Evolutionary conservation across 2,329 filamentous ascomycete species (phyloP).

Genomic region (Camillea tinctor): DNA sequence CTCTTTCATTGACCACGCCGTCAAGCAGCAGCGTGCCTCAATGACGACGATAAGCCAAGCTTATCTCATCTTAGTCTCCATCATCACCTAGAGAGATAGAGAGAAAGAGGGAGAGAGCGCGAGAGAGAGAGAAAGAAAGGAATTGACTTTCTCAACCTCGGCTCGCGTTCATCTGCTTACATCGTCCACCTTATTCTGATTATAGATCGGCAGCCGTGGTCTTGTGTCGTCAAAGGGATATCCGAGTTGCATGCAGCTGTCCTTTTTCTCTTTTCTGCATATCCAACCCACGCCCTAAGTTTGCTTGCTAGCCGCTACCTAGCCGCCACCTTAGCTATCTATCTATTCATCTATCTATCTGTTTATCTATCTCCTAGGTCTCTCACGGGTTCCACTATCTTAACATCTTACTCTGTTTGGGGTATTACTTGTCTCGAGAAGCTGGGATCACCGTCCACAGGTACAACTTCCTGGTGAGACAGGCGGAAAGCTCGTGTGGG

Average conservation of each 20-base stretch:
- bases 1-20: constrained; percentile 4
- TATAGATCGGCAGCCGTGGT: neutral
- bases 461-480: constrained; percentile 5
- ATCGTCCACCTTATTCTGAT: neutral
- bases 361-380: neutral
- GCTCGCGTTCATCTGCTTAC: neutral
- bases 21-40: constrained; percentile 30
- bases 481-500: constrained; percentile 18
- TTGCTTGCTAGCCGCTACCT: neutral
- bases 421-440: constrained; percentile 13
- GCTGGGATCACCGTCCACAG: constrained; percentile 17
- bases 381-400: neutral
- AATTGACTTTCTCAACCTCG: neutral
- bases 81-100: constrained; percentile 45
- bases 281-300: neutral
- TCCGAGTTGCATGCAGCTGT: neutral
- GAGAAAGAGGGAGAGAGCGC: too few relatives aligned
- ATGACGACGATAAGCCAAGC: constrained; percentile 59
- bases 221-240: neutral
- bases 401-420: constrained; percentile 14
- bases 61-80: constrained; percentile 56
- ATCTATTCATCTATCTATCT: neutral
- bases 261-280: neutral
- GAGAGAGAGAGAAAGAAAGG: too few relatives aligned
- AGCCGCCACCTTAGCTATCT: neutral